Evolutionary conservation across 1,139 yeast species (phyloP), one percentile per base, ranked within the genome.

Genomic region (Sugiyamaella japonica): DNA sequence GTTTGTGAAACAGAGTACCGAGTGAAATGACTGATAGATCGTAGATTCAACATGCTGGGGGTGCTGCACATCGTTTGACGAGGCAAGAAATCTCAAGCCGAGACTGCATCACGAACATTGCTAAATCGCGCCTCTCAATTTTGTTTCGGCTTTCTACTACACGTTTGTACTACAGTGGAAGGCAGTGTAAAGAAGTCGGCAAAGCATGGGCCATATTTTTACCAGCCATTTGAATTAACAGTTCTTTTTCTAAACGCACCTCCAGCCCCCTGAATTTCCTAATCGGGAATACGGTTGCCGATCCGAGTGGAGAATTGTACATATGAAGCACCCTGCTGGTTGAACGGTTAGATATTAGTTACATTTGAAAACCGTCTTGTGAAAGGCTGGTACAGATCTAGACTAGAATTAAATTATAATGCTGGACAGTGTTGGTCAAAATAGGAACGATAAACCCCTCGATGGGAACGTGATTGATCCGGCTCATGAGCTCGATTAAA

Each of bases 371-470:
- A 9, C 10, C 34, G 34, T 29, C 34, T 10, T 29, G 34, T 29
- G 34, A 39, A 38, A 44, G 48, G 48, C 48, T 34, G 48, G 48
- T 44, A 44, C 48, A 44, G 39, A 42, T 42, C 47, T 13, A 7
- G 13, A 5, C 47, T 32, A 25, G 32, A 44, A 34, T 36, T 16
- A 36, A 45, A 15, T 45, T 13, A 45, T 23, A 45, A 45, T 36
- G 49, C 49, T 45, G 49, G 49, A 20, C 31, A 36, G 7, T 6
- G 4, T 20, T 23, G 13, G 16, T 45, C 49, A 45, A 45, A 45
- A 23, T 5, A n/a, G 49, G 36, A 23, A 45, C 20, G 12, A 10
- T 25, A 7, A 23, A 20, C n/a, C 49, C 17, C 32, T 15, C 15
- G n/a, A 34, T n/a, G n/a, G 39, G 17, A 34, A 17, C n/a, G 15